A percentile compares a stretch with the other conserved stretches of the same genome.
Conservation (phyloP, 495 filamentous ascomycete species). For the Trichoderma parareesei region DNA sequence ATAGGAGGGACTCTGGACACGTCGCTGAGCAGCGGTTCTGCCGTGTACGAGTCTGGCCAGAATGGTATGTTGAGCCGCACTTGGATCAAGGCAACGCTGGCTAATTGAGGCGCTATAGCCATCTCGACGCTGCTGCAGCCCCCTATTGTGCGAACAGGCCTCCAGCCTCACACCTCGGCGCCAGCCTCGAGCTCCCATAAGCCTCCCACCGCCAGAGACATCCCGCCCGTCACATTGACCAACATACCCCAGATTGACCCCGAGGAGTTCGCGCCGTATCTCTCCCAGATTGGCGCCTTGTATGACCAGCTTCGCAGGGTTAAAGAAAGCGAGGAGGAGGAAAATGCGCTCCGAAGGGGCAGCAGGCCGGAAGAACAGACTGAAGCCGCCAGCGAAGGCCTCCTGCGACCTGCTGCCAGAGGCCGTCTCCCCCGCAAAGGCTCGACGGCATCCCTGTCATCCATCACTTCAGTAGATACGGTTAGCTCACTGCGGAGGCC, state of each 20-base stretch:
- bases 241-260: conserved; percentile 79
- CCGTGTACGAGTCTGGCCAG: conserved; percentile 66
- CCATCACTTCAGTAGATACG: conserved; percentile 44
- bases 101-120: conserved; percentile 39
- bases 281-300: conserved; percentile 69
- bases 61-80: conserved; percentile 50
- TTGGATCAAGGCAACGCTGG: not conserved
- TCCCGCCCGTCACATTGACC: conserved; percentile 86
- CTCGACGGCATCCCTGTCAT: conserved; percentile 39
- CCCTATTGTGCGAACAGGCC: conserved; percentile 80
- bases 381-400: conserved; percentile 38
- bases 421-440: conserved; percentile 33
- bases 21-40: conserved; percentile 42
- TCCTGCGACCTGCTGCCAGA: conserved; percentile 33
- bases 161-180: conserved; percentile 64
- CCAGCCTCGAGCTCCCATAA: conserved; percentile 61
- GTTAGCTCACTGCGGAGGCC: conserved; percentile 37
- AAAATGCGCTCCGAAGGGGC: conserved; percentile 33
- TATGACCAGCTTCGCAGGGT: conserved; percentile 77
- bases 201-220: conserved; percentile 83
- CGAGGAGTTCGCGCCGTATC: conserved; percentile 72
- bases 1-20: conserved; percentile 68
- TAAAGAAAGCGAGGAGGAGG: conserved; percentile 58
- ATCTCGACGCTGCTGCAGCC: conserved; percentile 90
- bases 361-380: conserved; percentile 42